A percentile compares a stretch with the other conserved stretches of the same genome.
Evolutionary conservation across 2,329 filamentous ascomycete genomes (phyloP).

Genomic region (Pseudocercospora musae): DNA sequence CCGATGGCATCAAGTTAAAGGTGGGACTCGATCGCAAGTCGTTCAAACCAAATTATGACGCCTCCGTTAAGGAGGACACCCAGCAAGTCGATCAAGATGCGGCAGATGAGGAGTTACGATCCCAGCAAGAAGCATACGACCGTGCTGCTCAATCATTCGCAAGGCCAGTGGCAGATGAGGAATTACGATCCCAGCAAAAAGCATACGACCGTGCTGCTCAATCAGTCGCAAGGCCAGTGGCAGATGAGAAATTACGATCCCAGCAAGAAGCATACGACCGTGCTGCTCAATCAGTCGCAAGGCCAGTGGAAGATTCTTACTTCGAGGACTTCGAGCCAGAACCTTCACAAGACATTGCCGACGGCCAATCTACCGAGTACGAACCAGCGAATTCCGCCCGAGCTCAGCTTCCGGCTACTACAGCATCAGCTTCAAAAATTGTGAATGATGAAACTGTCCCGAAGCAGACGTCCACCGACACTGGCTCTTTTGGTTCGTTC

Average conservation of each 20-base stretch:
- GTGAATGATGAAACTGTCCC: not conserved
- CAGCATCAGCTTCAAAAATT: not conserved
- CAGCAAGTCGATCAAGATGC: not conserved
- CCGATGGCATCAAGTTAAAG: not conserved
- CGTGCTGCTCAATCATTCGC: too few species aligned
- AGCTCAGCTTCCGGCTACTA: not conserved
- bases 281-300: not conserved
- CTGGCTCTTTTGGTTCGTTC: slow-evolving; percentile 2
- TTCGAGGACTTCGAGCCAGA: not conserved
- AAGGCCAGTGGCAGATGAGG: too few species aligned
- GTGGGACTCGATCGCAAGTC: not conserved
- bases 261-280: slow-evolving; percentile 3
- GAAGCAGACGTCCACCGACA: not conserved
- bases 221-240: too few species aligned
- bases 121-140: too few species aligned
- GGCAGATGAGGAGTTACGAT: not conserved
- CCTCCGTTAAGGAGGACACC: not conserved
- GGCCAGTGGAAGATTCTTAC: not conserved
- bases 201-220: too few species aligned
- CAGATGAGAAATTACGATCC: not conserved
- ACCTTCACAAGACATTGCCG: not conserved
- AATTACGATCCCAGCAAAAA: too few species aligned
- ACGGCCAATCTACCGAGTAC: not conserved
- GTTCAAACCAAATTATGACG: not conserved
- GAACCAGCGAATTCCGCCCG: not conserved